Conservation (phyloP, 306 rosid genomes). For the Potentilla sterilis region DNA sequence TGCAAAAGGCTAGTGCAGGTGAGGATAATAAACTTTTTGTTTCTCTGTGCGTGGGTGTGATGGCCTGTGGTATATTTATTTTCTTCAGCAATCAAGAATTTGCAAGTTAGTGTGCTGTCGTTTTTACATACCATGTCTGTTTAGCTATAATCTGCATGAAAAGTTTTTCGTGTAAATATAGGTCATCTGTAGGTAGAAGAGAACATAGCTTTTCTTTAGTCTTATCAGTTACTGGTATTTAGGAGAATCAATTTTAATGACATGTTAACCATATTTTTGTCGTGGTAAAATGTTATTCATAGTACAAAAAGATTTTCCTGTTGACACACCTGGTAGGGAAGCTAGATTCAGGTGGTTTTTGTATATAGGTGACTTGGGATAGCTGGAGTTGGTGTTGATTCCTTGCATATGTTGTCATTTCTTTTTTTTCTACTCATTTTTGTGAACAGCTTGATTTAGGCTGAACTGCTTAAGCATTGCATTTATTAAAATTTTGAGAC, state of each 20-base stretch:
- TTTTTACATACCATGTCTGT: background rate
- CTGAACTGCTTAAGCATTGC: background rate
- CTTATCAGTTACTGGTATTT: background rate
- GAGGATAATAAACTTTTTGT: constrained; percentile 23
- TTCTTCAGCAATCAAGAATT: background rate
- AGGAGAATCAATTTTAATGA: constrained; percentile 3
- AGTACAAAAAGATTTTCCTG: background rate
- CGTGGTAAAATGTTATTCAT: background rate
- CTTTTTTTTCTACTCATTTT: background rate
- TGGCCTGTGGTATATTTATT: background rate
- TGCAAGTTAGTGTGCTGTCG: background rate
- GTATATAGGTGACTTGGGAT: background rate
- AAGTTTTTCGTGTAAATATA: background rate
- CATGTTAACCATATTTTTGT: background rate
- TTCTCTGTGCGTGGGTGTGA: background rate
- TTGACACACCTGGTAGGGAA: background rate
- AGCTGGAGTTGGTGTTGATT: background rate
- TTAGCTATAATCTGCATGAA: constrained; percentile 12
- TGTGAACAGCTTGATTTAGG: background rate
- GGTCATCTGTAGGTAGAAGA: background rate
- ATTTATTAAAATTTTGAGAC: background rate
- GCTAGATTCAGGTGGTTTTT: background rate
- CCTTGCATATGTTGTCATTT: background rate
- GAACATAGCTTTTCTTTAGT: background rate
- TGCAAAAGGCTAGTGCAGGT: constrained; percentile 97